Evolutionary conservation across 331 rosid species (phyloP).

Genomic region (Quercus lobata): DNA sequence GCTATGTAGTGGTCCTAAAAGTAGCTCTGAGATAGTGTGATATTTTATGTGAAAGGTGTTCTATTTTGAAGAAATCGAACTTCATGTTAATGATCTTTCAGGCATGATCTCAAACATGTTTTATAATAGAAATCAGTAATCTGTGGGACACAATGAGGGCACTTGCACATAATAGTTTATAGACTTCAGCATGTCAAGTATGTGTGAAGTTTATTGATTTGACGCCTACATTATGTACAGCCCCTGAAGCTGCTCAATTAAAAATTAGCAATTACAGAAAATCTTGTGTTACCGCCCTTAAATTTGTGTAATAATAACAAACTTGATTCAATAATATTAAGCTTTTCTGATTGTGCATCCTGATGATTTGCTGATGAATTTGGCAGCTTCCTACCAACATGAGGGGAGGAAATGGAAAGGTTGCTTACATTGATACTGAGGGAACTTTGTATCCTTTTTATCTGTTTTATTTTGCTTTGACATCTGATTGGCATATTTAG

Average conservation of each 20-base stretch:
- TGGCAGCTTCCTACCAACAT: slow-evolving; percentile 83
- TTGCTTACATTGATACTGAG: slow-evolving; percentile 96
- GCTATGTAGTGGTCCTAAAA: not conserved
- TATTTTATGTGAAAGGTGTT: not conserved
- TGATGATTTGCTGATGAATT: not conserved
- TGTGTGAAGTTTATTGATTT: not conserved
- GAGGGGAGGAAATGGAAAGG: slow-evolving; percentile 97
- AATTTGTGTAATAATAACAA: not conserved
- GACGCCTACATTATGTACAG: no score
- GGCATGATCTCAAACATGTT: not conserved
- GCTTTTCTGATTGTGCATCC: slow-evolving; percentile 4
- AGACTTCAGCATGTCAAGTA: not conserved
- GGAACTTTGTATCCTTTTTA: slow-evolving; percentile 83
- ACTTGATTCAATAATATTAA: not conserved
- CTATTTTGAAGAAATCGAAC: not conserved
- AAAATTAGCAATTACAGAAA: not conserved
- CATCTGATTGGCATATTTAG: not conserved
- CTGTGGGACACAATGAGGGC: not conserved
- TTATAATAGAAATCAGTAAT: not conserved
- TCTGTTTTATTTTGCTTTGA: not conserved
- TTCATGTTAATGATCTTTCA: not conserved
- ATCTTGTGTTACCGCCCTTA: not conserved
- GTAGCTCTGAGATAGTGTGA: no score
- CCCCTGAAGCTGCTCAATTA: not conserved
- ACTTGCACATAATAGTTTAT: not conserved